Evolutionary conservation across 306 rosid species (phyloP).

Genomic region (Cucumis sativus): Cucumber_9930_V3 NC_026655.2:18448001-18448500

Average conservation of each 20-base stretch:
- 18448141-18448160: neutral
- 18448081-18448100: constrained; percentile 49
- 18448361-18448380: neutral
- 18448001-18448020: constrained; percentile 37
- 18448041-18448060: constrained; percentile 32
- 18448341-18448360: neutral
- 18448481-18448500: neutral
- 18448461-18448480: neutral
- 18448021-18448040: constrained; percentile 78
- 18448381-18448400: neutral
- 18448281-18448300: neutral
- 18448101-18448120: neutral
- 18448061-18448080: constrained; percentile 20
- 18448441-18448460: neutral
- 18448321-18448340: constrained; percentile 4
- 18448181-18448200: neutral
- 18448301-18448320: neutral
- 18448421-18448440: constrained; percentile 5
- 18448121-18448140: neutral
- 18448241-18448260: neutral
- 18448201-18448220: neutral
- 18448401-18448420: neutral
- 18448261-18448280: constrained; percentile 6
- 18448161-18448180: neutral
- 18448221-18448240: neutral